Base-by-base conservation (phyloP, 345 rosid species). In the Lepidium sativum region DNA sequence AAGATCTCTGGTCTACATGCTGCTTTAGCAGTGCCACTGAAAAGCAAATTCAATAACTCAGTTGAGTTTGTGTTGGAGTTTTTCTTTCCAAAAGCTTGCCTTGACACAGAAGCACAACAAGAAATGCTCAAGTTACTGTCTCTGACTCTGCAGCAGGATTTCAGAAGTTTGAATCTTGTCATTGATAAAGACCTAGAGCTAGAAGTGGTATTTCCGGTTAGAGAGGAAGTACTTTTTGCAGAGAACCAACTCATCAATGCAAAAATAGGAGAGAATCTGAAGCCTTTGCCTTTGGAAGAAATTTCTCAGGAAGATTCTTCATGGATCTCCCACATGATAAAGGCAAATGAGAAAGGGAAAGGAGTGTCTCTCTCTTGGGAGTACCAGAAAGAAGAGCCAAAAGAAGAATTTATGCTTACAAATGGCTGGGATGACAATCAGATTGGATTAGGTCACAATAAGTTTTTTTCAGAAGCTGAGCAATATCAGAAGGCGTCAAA, bases 51-150 rank as follows among this genome's bases (percentile, higher is more conserved):
- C 67, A 68, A 69, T n/a, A 85, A 83, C 56, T 63, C 79, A 2
- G 74, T 78, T 75, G 97, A 87, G 67, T 86, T 87, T 73, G 88
- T 92, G 62, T 65, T 92, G 80, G 98, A 92, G 79, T 76, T 89
- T 17, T 92, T 87, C 86, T 80, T 94, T 70, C 95, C 95, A 15
- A 79, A 81, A 70, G 67, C 80, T 71, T 84, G 92, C 55, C 77
- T 59, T 21, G 80, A 79, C 64, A 59, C 70, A 3, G 76, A 77
- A 68, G 80, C 82, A 23, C 88, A 80, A 58, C 82, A 75, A 62
- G 78, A 32, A 35, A 69, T 80, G 80, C 74, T 79, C 53, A 82
- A 77, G 60, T 74, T 71, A 33, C 56, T 94, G 68, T 80, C 85
- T 60, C 13, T 56, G 40, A 69, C 84, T 20, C 55, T 84, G 68